Evolutionary conservation across 2,329 filamentous ascomycete species (phyloP).

Genomic region (Hirsutella rhossiliensis): DNA sequence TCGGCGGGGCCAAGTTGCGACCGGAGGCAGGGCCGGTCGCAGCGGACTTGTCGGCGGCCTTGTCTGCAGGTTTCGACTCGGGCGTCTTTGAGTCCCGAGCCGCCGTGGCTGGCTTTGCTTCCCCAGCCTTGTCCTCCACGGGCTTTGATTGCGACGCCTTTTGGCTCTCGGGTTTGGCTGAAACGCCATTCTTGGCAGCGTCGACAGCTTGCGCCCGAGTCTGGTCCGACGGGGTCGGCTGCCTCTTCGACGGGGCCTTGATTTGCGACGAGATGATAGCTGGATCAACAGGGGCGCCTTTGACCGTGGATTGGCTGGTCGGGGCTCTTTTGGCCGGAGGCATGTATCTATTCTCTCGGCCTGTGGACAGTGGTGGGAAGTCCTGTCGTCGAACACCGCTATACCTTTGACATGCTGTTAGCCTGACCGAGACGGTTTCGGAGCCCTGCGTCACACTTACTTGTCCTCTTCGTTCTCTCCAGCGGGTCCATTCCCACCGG

Average conservation of each 20-base stretch:
- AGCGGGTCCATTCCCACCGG: constrained; percentile 50
- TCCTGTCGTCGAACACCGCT: constrained; percentile 78
- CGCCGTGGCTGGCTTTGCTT: constrained; percentile 12
- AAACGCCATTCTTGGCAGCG: constrained; percentile 16
- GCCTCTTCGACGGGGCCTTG: constrained; percentile 31
- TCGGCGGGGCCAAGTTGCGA: constrained; percentile 28
- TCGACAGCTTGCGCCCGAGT: constrained; percentile 12
- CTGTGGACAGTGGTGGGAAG: constrained; percentile 49
- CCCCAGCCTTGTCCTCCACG: constrained; percentile 18
- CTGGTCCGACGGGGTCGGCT: constrained; percentile 13
- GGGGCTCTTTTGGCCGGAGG: constrained; percentile 80
- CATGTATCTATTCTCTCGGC: constrained; percentile 63
- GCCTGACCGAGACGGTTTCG: background rate
- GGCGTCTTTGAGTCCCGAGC: constrained; percentile 17
- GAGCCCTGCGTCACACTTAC: constrained; percentile 25
- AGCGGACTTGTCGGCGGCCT: constrained; percentile 11
- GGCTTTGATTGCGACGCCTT: constrained; percentile 18
- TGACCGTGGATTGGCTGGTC: constrained; percentile 58
- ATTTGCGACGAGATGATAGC: constrained; percentile 86
- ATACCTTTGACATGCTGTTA: constrained; percentile 44
- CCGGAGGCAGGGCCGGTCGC: constrained; percentile 16
- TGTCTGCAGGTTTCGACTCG: constrained; percentile 15
- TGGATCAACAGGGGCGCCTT: constrained; percentile 70
- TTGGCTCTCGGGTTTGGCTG: constrained; percentile 13
- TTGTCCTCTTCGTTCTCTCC: constrained; percentile 87